Evolutionary conservation across 1,284 basidiomycete species (phyloP).

Genomic region (Ustilago lituana): DNA sequence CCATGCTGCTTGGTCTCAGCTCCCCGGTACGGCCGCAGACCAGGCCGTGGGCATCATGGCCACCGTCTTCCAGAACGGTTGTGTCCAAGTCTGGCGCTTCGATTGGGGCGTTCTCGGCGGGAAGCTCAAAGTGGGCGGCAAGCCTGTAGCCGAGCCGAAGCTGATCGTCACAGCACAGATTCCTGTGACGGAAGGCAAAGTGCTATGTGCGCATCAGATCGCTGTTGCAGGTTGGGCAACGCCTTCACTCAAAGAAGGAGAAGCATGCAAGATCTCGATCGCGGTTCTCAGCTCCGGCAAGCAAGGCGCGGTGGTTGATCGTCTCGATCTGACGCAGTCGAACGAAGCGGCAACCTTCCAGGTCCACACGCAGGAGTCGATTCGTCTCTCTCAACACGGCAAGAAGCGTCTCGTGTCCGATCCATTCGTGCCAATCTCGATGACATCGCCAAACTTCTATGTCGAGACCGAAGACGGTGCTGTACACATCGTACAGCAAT

Average conservation of each 20-base stretch:
- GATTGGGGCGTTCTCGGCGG: slow-evolving; percentile 51
- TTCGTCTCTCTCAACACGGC: slow-evolving; percentile 4
- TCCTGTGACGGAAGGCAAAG: neutral
- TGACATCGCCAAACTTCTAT: slow-evolving; percentile 22
- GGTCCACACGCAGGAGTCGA: neutral
- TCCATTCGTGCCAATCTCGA: slow-evolving; percentile 27
- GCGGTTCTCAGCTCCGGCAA: slow-evolving; percentile 29
- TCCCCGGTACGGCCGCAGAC: slow-evolving; percentile 66
- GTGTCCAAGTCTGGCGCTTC: slow-evolving; percentile 74
- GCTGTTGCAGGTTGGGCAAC: slow-evolving; percentile 38
- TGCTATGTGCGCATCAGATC: slow-evolving; percentile 24
- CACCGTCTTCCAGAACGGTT: slow-evolving; percentile 72
- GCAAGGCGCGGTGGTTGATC: slow-evolving; percentile 5
- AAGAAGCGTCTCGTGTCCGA: slow-evolving; percentile 27
- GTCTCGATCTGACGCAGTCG: slow-evolving; percentile 14
- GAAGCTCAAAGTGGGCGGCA: slow-evolving; percentile 36
- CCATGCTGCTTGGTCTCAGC: slow-evolving; percentile 74
- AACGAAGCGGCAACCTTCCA: slow-evolving; percentile 6
- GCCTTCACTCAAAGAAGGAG: slow-evolving; percentile 2
- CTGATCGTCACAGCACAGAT: slow-evolving; percentile 23
- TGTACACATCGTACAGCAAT: slow-evolving; percentile 8
- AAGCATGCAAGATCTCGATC: slow-evolving; percentile 29
- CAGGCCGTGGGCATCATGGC: slow-evolving; percentile 73
- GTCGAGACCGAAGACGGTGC: slow-evolving; percentile 34
- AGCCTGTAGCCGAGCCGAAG: slow-evolving; percentile 30